Base-by-base conservation (phyloP, 495 filamentous ascomycete genomes). In the Aspergillus haitiensis region DNA sequence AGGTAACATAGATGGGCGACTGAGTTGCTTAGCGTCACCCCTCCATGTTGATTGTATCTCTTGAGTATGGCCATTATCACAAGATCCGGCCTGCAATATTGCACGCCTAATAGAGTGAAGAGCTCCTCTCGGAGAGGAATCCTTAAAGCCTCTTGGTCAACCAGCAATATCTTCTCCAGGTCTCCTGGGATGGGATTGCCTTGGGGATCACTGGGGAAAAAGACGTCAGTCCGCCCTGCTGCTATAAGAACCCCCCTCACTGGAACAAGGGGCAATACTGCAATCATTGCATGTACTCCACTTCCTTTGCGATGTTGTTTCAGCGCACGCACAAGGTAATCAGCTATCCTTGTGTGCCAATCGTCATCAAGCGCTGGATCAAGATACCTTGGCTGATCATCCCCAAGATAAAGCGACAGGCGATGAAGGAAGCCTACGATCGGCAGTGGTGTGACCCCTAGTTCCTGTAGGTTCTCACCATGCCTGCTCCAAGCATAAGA, bases 321-420 rank as follows among this genome's bases (percentile, higher is more conserved):
- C 10, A 53, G 12, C 1, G 51, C 51, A 40, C 35, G 51, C 16
- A 53, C 0, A n/a, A 39, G 34, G 3, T 40, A 21, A 4, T 18
- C 13, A 1, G 51, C 33, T 37, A 53, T 27, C 18, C 35, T 39
- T 12, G 51, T 53, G 40, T 53, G 51, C 51, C 51, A 53, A 13
- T 53, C n/a, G n/a, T 40, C 51, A 40, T 53, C 51, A 4, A 53
- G 8, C 10, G 6, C 16, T 16, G 51, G 51, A 40, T 53, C n/a
- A 13, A 53, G 34, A 16, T 37, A 53, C 7, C 51, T 37, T 9
- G 51, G 51, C 35, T 5, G 13, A 16, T 37, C 5, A 4, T 34
- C 51, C 6, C 1, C 4, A 9, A 53, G 51, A 16, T 53, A 53
- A 6, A 34, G 51, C 1, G 1, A 6, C n/a, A 53, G 16, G 34